These are phyloP conservation scores for Clitopilus passeckerianus DNA, from an alignment of 768 basidiomycete genomes.

Conservation along the genomic window DNA sequence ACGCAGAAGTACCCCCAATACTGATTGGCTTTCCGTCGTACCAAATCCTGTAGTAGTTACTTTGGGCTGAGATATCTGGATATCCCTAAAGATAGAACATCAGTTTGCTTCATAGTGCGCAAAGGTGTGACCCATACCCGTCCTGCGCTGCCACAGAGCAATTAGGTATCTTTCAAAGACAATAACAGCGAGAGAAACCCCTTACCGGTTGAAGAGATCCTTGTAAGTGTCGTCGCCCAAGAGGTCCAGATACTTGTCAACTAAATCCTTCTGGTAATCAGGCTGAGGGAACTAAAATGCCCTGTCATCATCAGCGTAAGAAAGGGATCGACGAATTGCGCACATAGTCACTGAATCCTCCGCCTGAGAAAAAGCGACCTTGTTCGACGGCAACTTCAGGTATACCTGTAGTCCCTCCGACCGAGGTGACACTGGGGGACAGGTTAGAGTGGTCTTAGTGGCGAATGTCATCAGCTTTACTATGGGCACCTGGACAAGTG, in stretches of 20 bases:
- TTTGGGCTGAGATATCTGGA: slow-evolving; percentile 26
- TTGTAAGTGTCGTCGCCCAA: slow-evolving; percentile 16
- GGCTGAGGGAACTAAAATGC: slow-evolving; percentile 11
- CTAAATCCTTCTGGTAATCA: slow-evolving; percentile 29
- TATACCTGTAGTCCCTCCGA: slow-evolving; percentile 46
- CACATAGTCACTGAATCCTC: slow-evolving; percentile 55
- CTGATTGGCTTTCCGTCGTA: slow-evolving; percentile 6
- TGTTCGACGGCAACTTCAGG: slow-evolving; percentile 37
- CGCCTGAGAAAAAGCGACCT: slow-evolving; percentile 35
- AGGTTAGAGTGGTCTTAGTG: neutral
- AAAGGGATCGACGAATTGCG: slow-evolving; percentile 9
- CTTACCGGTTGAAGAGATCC: slow-evolving; percentile 21
- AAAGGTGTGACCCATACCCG: neutral
- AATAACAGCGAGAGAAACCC: too few relatives aligned
- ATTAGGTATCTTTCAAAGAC: neutral
- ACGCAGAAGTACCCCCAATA: slow-evolving; percentile 20
- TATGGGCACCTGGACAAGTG: slow-evolving; percentile 7
- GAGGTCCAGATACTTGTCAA: slow-evolving; percentile 17
- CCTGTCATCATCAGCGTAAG: neutral
- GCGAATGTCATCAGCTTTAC: neutral
- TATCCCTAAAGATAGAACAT: neutral
- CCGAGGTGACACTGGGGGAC: slow-evolving; percentile 47
- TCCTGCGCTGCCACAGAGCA: slow-evolving; percentile 1
- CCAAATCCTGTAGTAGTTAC: slow-evolving; percentile 15
- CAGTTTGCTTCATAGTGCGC: neutral